These are phyloP conservation scores for Aureobasidium sp. DNA, from an alignment of 2,329 filamentous ascomycete species.

Conservation along the genomic window DNA sequence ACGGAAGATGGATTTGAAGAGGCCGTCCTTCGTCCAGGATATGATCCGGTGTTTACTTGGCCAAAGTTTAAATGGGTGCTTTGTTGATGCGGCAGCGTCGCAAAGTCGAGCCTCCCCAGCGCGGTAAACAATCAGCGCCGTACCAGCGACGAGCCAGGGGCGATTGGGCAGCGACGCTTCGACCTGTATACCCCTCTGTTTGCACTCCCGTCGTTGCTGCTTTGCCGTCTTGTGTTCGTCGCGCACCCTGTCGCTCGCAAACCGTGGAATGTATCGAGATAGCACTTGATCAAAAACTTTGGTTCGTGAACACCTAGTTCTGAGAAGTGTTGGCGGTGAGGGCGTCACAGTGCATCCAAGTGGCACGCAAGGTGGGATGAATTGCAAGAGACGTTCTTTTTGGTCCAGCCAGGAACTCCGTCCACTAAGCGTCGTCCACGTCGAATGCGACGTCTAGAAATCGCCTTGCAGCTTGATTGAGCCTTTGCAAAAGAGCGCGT, in stretches of 20 bases:
- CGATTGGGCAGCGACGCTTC: constrained; percentile 10
- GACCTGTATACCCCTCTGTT: constrained; percentile 3
- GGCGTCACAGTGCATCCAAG: constrained; percentile 1
- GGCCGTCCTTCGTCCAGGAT: neutral
- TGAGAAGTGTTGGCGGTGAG: neutral
- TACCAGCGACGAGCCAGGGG: neutral
- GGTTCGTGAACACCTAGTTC: neutral
- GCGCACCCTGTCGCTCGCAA: neutral
- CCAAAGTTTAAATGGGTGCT: neutral
- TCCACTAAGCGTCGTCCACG: constrained; percentile 7
- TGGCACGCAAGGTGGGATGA: constrained; percentile 4
- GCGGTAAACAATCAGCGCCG: neutral
- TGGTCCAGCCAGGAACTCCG: neutral
- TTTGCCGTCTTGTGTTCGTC: neutral
- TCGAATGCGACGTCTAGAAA: neutral
- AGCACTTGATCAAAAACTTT: neutral
- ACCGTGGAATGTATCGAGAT: constrained; percentile 11
- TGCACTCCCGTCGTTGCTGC: neutral
- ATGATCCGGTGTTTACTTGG: neutral
- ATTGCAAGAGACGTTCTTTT: neutral
- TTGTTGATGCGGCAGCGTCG: neutral
- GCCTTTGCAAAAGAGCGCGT: neutral
- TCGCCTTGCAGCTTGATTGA: constrained; percentile 3
- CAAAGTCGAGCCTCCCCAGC: neutral
- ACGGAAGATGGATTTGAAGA: neutral